phyloP scores from a whole-genome alignment of 192 early-diverging fungal genomes.

The Rhizophagus clarus region DNA sequence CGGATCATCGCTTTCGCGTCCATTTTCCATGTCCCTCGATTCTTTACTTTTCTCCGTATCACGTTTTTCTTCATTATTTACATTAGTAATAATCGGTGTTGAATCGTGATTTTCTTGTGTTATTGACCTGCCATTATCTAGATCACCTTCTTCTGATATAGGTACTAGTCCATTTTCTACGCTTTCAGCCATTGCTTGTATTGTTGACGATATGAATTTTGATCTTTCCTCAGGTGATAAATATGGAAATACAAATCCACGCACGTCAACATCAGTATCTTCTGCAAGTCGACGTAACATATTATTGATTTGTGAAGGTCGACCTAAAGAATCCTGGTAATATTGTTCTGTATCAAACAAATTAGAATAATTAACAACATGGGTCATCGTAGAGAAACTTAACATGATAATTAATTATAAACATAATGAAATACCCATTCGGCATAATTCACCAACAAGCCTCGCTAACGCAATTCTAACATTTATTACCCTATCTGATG shows the following conservation, averaged over 20 bases:
- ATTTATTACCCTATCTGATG: conserved; percentile 66
- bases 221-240: conserved; percentile 21
- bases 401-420: not conserved
- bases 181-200: conserved; percentile 4
- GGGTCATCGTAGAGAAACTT: not conserved
- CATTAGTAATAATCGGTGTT: not conserved
- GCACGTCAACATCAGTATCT: conserved; percentile 23
- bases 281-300: conserved; percentile 15
- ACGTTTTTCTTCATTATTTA: not conserved
- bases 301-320: not conserved
- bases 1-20: not conserved
- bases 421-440: not conserved
- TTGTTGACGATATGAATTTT: not conserved
- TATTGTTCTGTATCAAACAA: conserved; percentile 8
- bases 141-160: not conserved
- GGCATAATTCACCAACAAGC: conserved; percentile 39
- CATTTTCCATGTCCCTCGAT: conserved; percentile 10
- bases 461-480: conserved; percentile 73
- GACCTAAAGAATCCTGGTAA: conserved; percentile 17
- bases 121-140: not conserved
- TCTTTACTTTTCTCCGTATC: not conserved
- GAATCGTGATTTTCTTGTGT: not conserved
- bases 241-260: conserved; percentile 3
- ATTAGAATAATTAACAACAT: not conserved
- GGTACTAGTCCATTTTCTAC: conserved; percentile 3